These are phyloP conservation scores for Psilocybe mexicana DNA, from an alignment of 1,284 basidiomycete species.

Conservation along the genomic window DNA sequence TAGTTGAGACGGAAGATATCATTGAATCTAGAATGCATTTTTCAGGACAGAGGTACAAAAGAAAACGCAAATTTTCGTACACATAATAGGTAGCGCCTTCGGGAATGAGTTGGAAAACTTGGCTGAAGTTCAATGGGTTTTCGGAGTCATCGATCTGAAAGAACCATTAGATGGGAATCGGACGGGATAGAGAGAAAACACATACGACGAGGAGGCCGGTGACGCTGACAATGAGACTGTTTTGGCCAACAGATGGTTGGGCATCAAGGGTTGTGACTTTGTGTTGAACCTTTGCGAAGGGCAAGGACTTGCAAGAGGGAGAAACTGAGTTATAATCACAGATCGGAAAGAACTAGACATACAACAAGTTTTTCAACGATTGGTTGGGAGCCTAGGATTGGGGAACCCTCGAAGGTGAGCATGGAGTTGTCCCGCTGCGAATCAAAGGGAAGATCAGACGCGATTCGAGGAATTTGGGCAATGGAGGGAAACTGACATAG, in stretches of 20 bases:
- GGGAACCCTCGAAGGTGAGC: constrained; percentile 83
- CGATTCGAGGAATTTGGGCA: constrained; percentile 22
- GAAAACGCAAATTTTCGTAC: constrained; percentile 44
- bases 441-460: constrained; percentile 27
- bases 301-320: constrained; percentile 57
- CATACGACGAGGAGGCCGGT: constrained; percentile 82
- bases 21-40: constrained; percentile 57
- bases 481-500: constrained; percentile 60
- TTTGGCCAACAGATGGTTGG: constrained; percentile 70
- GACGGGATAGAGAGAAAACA: not conserved
- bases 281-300: constrained; percentile 84
- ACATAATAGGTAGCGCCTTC: constrained; percentile 85
- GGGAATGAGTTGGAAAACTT: constrained; percentile 88
- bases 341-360: constrained; percentile 24
- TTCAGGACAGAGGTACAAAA: not conserved
- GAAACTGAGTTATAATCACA: constrained; percentile 12
- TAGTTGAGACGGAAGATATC: constrained; percentile 90
- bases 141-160: constrained; percentile 74
- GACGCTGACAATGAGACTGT: constrained; percentile 83
- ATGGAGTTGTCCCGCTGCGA: constrained; percentile 81
- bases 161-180: constrained; percentile 9
- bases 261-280: constrained; percentile 84
- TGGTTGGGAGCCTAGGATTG: constrained; percentile 54
- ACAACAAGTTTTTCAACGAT: constrained; percentile 88
- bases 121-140: constrained; percentile 86